A percentile compares a stretch with the other conserved stretches of the same genome.
Evolutionary conservation across 345 rosid species (phyloP).

Genomic region (Camelina laxa): DNA sequence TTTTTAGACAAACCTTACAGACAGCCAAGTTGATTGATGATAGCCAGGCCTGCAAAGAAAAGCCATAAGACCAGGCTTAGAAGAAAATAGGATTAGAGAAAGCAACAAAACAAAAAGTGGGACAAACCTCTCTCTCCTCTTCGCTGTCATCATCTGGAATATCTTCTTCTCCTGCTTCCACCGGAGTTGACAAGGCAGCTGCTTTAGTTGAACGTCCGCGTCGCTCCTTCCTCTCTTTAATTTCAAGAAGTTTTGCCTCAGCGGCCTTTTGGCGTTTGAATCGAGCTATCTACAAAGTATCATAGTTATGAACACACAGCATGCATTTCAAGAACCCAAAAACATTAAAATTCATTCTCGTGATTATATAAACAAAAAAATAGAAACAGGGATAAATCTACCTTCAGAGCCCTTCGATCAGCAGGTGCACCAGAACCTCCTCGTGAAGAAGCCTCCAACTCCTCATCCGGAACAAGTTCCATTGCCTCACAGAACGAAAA

Average conservation of each 20-base stretch:
- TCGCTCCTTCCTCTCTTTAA: slow-evolving; percentile 85
- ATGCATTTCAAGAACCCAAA: background rate
- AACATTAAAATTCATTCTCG: background rate
- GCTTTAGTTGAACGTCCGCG: slow-evolving; percentile 81
- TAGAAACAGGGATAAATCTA: slow-evolving; percentile 17
- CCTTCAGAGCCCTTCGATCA: slow-evolving; percentile 89
- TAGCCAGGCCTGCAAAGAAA: slow-evolving; percentile 87
- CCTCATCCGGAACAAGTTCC: slow-evolving; percentile 81
- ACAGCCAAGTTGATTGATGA: slow-evolving; percentile 67
- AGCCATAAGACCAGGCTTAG: slow-evolving; percentile 4
- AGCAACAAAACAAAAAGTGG: background rate
- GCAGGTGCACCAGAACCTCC: slow-evolving; percentile 60
- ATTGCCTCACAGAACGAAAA: slow-evolving; percentile 83
- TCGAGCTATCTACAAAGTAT: slow-evolving; percentile 67
- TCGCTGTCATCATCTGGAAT: slow-evolving; percentile 86
- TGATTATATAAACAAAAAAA: slow-evolving; percentile 14
- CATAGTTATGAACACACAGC: slow-evolving; percentile 21
- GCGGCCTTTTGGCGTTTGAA: slow-evolving; percentile 85
- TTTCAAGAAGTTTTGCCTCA: slow-evolving; percentile 81
- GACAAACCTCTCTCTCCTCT: slow-evolving; percentile 90
- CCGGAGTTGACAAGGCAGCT: slow-evolving; percentile 75
- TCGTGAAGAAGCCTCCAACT: slow-evolving; percentile 57
- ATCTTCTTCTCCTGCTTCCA: slow-evolving; percentile 88
- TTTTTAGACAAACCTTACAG: slow-evolving; percentile 70
- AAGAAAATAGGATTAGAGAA: background rate